Evolutionary conservation across 2,329 filamentous ascomycete species (phyloP), one percentile per base, ranked within the genome.

Genomic region (Botrytis aclada): DNA sequence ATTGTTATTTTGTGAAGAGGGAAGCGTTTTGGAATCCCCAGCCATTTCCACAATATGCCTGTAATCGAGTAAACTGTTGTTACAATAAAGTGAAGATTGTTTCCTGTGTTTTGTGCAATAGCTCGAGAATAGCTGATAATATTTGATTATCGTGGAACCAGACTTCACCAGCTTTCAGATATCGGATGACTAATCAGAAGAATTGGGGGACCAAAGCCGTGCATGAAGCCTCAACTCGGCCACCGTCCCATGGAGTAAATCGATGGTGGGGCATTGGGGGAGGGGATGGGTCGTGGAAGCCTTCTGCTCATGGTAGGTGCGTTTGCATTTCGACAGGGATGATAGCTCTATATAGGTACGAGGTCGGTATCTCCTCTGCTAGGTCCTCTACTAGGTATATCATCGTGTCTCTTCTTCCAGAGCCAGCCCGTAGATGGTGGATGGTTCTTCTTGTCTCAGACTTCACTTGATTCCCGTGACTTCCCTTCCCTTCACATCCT

Each of bases 1-100:
- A 8, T 73, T 76, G 75, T 60, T 78, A 74, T 77, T 77, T 66
- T 78, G 76, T 12, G 77, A 74, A 54, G 78, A 74, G 34, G 77
- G 75, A 18, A 76, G 63, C 8, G 77, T 71, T 60, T 78, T 78
- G 2, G 80, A 78, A 73, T 81, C 79, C 78, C 78, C 79, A 29
- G 79, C 78, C 78, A 80, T 80, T 37, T 29, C 9, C 14, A 18
- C 39, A 41, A 29, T 41, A n/a, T 10, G 22, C 32, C 5, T 63
- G 3, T 16, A 7, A 9, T 9, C 14, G n/a, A 18, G 14, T 14
- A 16, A 29, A 18, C n/a, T 62, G 37, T n/a, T n/a, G 60, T n/a
- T 18, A 34, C 25, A 8, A 32, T 12, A 22, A 29, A 63, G 37
- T 43, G 25, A 63, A n/a, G 39, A 63, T 32, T 29, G 37, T 20